phyloP scores from a whole-genome alignment of 331 rosid genomes.

The Acacia pycnantha region DNA sequence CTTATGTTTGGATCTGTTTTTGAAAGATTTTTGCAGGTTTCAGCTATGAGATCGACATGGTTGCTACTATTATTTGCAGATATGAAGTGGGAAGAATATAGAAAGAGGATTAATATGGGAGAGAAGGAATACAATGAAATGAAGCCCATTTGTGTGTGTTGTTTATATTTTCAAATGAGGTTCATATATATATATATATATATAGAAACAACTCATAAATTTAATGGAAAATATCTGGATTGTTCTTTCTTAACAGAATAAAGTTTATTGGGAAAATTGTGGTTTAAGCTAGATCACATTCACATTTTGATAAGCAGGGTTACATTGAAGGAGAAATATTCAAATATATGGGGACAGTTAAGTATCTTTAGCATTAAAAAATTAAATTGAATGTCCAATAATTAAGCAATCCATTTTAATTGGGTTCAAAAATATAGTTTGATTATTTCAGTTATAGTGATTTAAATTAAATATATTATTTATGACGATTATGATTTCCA shows the following conservation, averaged over 20 bases:
- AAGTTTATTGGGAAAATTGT: background rate
- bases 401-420: background rate
- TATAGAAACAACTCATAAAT: background rate
- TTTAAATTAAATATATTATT: too few species aligned
- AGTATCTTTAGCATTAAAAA: background rate
- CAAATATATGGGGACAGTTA: background rate
- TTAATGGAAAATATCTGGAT: background rate
- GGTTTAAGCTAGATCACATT: background rate
- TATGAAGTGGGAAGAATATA: slow-evolving; percentile 5
- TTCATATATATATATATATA: background rate
- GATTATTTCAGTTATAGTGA: background rate
- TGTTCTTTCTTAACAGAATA: background rate
- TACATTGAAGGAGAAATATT: too few species aligned
- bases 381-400: background rate
- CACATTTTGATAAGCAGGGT: background rate
- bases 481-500: too few species aligned
- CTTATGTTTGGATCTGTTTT: slow-evolving; percentile 55
- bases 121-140: background rate
- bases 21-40: slow-evolving; percentile 57
- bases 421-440: background rate
- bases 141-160: background rate
- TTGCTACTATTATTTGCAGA: background rate
- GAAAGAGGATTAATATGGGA: slow-evolving; percentile 1
- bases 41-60: slow-evolving; percentile 39
- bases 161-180: background rate